Evolutionary conservation across 2,329 filamentous ascomycete species (phyloP).

Genomic region (Fusarium tricinctum): DNA sequence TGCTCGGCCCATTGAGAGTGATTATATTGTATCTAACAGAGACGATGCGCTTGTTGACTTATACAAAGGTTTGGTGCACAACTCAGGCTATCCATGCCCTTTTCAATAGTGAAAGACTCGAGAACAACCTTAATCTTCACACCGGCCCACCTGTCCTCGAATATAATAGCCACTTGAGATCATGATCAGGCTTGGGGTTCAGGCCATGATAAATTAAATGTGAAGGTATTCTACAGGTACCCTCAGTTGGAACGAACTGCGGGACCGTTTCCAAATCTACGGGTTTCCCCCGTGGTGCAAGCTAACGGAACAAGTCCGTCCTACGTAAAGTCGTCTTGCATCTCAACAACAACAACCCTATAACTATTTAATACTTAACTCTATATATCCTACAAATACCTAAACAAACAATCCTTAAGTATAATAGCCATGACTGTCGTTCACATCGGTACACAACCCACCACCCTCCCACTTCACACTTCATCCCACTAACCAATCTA

Average conservation of each 20-base stretch:
- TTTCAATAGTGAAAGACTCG: too few species aligned
- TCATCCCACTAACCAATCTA: constrained; percentile 39
- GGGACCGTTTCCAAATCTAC: background rate
- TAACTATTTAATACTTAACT: background rate
- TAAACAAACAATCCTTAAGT: background rate
- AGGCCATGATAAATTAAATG: too few species aligned
- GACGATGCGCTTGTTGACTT: too few species aligned
- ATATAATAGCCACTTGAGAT: background rate
- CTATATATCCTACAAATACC: background rate
- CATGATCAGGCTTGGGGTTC: too few species aligned
- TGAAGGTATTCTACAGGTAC: too few species aligned
- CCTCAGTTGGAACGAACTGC: too few species aligned
- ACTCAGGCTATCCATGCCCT: too few species aligned
- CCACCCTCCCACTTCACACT: accelerated
- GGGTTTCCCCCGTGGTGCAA: background rate
- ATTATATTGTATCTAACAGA: too few species aligned
- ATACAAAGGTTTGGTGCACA: too few species aligned
- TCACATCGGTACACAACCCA: constrained; percentile 51
- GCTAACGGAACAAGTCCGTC: background rate
- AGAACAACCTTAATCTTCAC: too few species aligned
- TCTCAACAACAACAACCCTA: background rate
- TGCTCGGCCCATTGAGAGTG: too few species aligned
- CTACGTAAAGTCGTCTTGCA: background rate
- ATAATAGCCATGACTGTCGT: constrained; percentile 53
- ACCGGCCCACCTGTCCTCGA: background rate